phyloP scores from a whole-genome alignment of 225 moss, liverwort and hornwort genomes.

The Marchantia polymorpha region DNA sequence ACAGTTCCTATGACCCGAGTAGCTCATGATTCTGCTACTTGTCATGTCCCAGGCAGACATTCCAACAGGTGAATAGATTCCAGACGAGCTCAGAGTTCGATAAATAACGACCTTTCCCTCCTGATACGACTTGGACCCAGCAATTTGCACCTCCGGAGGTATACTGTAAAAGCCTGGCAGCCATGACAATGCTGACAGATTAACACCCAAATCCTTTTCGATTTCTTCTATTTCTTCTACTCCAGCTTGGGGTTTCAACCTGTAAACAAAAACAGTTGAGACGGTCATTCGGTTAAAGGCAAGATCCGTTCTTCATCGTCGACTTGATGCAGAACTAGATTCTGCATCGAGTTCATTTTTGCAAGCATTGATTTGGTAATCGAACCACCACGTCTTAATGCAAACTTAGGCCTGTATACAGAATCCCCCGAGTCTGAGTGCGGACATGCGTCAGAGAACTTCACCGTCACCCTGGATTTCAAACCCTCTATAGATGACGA shows the following conservation, averaged over 20 bases:
- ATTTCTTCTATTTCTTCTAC: constrained; percentile 47
- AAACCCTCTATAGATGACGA: background rate
- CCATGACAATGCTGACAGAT: constrained; percentile 67
- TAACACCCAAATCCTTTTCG: constrained; percentile 67
- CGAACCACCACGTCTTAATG: background rate
- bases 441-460: background rate
- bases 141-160: constrained; percentile 73
- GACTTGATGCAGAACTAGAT: too few relatives aligned
- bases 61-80: background rate
- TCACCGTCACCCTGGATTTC: background rate
- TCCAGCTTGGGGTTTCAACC: constrained; percentile 55
- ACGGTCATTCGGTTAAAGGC: background rate
- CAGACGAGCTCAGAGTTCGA: background rate
- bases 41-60: background rate
- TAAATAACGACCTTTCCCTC: constrained; percentile 63
- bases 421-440: background rate
- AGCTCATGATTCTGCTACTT: background rate
- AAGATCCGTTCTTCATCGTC: background rate
- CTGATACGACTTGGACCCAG: constrained; percentile 79
- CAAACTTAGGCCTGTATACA: background rate
- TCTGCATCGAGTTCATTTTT: background rate
- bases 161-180: constrained; percentile 90
- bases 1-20: background rate
- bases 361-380: background rate
- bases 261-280: constrained; percentile 29